Base-by-base conservation (phyloP, 129 eudicot genomes). In the Arctium lappa region DNA sequence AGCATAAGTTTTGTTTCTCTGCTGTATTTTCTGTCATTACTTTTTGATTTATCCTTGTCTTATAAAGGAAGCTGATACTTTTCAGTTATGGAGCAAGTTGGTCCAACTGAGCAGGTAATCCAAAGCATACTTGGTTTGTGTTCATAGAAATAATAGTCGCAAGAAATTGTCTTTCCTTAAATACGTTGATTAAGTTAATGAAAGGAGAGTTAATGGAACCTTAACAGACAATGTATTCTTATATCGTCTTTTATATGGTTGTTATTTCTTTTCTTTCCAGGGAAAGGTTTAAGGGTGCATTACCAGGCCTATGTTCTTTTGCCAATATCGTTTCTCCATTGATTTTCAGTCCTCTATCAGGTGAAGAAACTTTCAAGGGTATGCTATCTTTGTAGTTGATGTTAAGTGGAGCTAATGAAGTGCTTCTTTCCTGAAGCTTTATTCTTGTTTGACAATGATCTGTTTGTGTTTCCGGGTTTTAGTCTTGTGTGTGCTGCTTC, bases 251-350 rank as follows among this genome's bases (percentile, higher is more conserved):
- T 39, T n/a, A 29, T 44, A 22, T 82, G 53, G 9, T 3, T 31
- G 8, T 68, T 50, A 34, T 46, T 38, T 71, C 0, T 44, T 30
- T 37, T 7, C 42, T 74, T 82, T 22, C 0, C 75, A 93, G 96
- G 98, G 98, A 53, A 94, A 91, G 80, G 93, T 86, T 80, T 97
- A 91, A 89, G 98, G 98, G 69, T 91, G 97, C 81, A 87, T 94
- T 77, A 90, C 27, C 98, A 62, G 98, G 97, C 83, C 78, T 94
- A 86, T 85, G 93, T 82, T 90, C 97, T n/a, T 90, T 94, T 69
- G 90, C 98, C 48, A 81, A 87, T 78, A 87, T 91, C 44, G 84
- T 94, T 75, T 88, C 97, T 37, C 98, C 98, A 34, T 79, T 94
- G 42, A 87, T 86, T 84, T 91, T 89, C 85, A 91, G 90, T 70